Evolutionary conservation across 2,329 filamentous ascomycete species (phyloP), one percentile per base, ranked within the genome.

Genomic region (Colletotrichum spaethianum): DNA sequence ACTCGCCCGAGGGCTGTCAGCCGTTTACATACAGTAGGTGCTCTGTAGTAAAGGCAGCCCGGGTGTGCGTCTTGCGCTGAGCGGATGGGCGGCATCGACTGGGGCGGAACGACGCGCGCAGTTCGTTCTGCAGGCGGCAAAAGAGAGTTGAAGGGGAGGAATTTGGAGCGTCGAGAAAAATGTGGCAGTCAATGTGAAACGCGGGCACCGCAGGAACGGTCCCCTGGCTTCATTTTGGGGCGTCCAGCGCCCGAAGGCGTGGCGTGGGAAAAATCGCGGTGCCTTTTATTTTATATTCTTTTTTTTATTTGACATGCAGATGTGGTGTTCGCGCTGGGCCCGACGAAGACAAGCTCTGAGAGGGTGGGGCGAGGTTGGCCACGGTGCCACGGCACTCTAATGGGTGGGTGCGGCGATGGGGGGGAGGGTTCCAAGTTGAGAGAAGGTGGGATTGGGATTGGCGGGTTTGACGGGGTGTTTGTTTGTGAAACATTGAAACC

Each of bases 171-270:
- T 8, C 33, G 2, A 11, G 33, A 36, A 8, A 9, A 1, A 11
- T 11, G n/a, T 20, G 42, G 42, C 18, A 44, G 59, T 68, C 50
- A 68, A 68, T 68, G 66, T 50, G 59, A 44, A 44, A 44, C 42
- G 42, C 16, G 18, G 20, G 42, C 62, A 67, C 63, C 65, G 65
- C 36, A 53, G 50, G 48, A 68, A 63, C 57, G 66, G 59, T 68
- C 66, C 59, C 59, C 50, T 63, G 59, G 28, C 38, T 53, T 55
- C 44, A 31, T 20, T 26, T 33, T 11, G n/a, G n/a, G n/a, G 38
- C 20, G 33, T 36, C 33, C 33, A 5, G 11, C 33, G 33, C 33
- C 31, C 33, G 33, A 11, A 11, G 33, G 33, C 12, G 50, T 33
- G 55, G 60, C 46, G 44, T 9, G 8, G 11, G 33, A 11, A 36